Percentiles rank a stretch among this genome's conserved stretches.
Evolutionary conservation across 306 rosid species (phyloP).

Genomic region (Corylus avellana): DNA sequence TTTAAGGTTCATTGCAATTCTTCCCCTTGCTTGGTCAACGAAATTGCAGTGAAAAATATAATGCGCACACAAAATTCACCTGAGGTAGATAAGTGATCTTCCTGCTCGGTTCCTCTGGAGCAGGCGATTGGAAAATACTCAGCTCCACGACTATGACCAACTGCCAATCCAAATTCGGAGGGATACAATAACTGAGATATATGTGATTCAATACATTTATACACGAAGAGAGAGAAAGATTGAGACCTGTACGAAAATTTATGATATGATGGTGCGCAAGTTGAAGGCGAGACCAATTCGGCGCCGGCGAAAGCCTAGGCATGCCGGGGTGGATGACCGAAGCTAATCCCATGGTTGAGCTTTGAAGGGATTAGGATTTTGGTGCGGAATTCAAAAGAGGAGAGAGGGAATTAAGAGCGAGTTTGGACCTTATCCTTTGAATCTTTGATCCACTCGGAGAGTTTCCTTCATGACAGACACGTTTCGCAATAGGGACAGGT

Average conservation of each 20-base stretch:
- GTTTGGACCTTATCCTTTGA: neutral
- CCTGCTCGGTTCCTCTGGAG: constrained; percentile 53
- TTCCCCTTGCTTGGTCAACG: neutral
- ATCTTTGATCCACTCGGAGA: neutral
- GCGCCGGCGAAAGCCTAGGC: constrained; percentile 34
- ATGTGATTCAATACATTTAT: neutral
- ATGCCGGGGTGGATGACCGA: constrained; percentile 45
- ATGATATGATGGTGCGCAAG: constrained; percentile 28
- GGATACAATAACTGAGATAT: constrained; percentile 8
- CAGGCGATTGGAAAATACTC: constrained; percentile 37
- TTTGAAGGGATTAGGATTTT: neutral
- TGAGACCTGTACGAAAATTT: constrained; percentile 47
- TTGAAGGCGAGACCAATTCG: constrained; percentile 36
- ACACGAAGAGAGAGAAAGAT: neutral
- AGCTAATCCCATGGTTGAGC: constrained; percentile 58
- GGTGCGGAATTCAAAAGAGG: constrained; percentile 2
- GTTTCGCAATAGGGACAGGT: no score
- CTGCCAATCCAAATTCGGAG: constrained; percentile 39
- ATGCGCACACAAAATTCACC: constrained; percentile 37
- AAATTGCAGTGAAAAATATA: neutral
- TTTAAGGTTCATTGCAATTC: neutral
- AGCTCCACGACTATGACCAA: constrained; percentile 34
- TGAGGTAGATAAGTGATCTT: constrained; percentile 44
- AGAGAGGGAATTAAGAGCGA: neutral
- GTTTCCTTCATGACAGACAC: no score